Evolutionary conservation across 2,329 filamentous ascomycete species (phyloP).

Genomic region (Thelonectria blattea): DNA sequence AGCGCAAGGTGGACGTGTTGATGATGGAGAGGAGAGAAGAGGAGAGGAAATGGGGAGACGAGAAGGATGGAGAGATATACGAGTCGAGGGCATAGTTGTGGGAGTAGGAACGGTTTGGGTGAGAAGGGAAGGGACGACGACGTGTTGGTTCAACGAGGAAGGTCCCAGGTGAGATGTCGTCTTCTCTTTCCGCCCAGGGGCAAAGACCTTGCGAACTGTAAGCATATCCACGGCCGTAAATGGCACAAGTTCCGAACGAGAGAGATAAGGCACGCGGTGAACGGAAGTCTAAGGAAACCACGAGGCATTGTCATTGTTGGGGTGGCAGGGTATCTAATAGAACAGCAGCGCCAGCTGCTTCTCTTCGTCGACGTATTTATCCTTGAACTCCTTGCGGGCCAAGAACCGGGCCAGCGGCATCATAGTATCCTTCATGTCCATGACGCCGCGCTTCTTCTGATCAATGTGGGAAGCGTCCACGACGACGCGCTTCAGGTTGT

Average conservation of each 20-base stretch:
- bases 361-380: constrained; percentile 67
- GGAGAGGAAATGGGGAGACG: constrained; percentile 17
- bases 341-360: constrained; percentile 68
- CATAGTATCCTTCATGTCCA: constrained; percentile 95
- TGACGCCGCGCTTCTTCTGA: constrained; percentile 88
- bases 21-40: constrained; percentile 27
- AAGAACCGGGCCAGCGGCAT: constrained; percentile 80
- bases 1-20: constrained; percentile 30
- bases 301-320: constrained; percentile 6
- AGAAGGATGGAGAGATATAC: constrained; percentile 1
- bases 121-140: neutral
- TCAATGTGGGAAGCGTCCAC: constrained; percentile 94
- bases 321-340: constrained; percentile 53
- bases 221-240: no score
- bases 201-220: no score
- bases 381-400: constrained; percentile 71
- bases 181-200: neutral
- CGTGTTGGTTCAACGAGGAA: neutral
- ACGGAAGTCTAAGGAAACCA: neutral
- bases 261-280: neutral
- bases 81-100: neutral
- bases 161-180: neutral
- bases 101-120: neutral
- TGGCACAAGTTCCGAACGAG: no score
- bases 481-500: constrained; percentile 77